Conservation (phyloP, 768 basidiomycete species). For the Mycena haematopus region DNA sequence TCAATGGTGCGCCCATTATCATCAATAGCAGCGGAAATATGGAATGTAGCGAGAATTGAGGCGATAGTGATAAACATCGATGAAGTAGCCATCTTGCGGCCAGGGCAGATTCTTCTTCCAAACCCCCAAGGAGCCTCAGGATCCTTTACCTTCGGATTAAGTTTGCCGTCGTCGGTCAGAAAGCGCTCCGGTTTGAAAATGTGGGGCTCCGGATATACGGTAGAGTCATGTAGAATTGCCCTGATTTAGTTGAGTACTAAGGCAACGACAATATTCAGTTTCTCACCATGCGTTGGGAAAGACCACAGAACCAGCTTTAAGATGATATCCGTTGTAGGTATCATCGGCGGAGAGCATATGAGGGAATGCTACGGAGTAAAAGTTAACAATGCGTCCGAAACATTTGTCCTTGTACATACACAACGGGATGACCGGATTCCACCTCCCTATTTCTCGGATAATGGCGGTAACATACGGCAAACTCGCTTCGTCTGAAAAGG, state of each 20-base stretch:
- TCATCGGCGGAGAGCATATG: constrained; percentile 34
- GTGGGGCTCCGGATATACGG: constrained; percentile 39
- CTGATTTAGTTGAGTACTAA: constrained; percentile 22
- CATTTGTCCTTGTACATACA: constrained; percentile 2
- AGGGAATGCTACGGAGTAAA: constrained; percentile 27
- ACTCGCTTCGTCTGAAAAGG: constrained; percentile 15
- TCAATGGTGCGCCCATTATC: constrained; percentile 11
- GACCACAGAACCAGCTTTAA: constrained; percentile 35
- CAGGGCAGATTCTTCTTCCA: constrained; percentile 25
- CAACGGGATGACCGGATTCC: constrained; percentile 26
- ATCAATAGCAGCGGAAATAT: constrained; percentile 30
- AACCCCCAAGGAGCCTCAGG: constrained; percentile 34
- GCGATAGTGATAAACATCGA: constrained; percentile 37
- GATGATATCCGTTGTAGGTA: constrained; percentile 36
- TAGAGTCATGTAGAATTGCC: constrained; percentile 40
- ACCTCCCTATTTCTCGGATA: constrained; percentile 22
- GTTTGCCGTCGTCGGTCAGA: constrained; percentile 32
- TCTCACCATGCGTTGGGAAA: constrained; percentile 34
- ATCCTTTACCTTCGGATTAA: constrained; percentile 29
- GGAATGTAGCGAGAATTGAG: constrained; percentile 36
- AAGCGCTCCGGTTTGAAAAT: constrained; percentile 44
- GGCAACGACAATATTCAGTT: neutral
- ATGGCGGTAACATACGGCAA: constrained; percentile 27
- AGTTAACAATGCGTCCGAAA: neutral
- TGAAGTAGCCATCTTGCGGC: constrained; percentile 35